Percentiles rank a stretch among this genome's conserved stretches.
These are phyloP conservation scores for Rhodomyrtus psidioides DNA, from an alignment of 441 rosid species.

Conservation along the genomic window DNA sequence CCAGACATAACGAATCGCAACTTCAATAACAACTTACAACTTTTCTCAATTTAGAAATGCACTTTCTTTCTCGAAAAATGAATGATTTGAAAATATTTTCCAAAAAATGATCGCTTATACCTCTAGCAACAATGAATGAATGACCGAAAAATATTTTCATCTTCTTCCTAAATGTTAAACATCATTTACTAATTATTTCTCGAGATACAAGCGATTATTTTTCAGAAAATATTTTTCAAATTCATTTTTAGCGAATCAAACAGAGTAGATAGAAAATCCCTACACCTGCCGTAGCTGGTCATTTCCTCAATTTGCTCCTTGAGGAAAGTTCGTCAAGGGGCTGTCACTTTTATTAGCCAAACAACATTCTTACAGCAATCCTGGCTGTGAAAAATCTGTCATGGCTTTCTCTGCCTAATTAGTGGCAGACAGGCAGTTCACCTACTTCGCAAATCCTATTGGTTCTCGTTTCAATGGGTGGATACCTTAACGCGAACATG, in stretches of 20 bases:
- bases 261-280: too few species aligned
- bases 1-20: not conserved
- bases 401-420: not conserved
- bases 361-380: not conserved
- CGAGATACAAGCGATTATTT: too few species aligned
- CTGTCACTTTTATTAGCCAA: not conserved
- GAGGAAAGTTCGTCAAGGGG: not conserved
- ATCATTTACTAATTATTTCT: too few species aligned
- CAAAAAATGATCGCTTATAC: rapidly evolving
- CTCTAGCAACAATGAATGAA: too few species aligned
- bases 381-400: not conserved
- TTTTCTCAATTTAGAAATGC: not conserved
- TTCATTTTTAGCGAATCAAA: too few species aligned
- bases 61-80: too few species aligned
- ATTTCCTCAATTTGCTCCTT: not conserved
- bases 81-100: too few species aligned
- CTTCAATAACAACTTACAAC: not conserved
- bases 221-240: too few species aligned
- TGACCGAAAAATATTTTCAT: too few species aligned
- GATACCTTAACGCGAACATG: not conserved
- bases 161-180: too few species aligned
- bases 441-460: too few species aligned
- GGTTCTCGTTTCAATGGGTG: not conserved
- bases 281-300: not conserved
- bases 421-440: not conserved